phyloP scores from a whole-genome alignment of 2,329 filamentous ascomycete species.

The Exophiala xenobiotica region DNA sequence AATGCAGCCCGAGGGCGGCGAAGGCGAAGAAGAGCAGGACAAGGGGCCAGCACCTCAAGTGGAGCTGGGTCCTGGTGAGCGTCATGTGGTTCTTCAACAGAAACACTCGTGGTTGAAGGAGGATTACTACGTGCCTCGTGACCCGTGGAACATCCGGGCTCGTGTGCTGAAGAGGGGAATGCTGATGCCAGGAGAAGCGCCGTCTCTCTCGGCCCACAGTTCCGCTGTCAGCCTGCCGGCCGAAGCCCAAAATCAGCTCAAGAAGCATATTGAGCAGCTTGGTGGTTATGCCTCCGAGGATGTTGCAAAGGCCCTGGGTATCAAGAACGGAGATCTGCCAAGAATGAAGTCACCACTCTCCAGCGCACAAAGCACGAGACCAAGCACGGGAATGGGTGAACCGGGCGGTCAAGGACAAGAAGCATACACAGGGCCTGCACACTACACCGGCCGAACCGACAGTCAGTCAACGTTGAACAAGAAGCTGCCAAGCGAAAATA shows the following conservation, averaged over 20 bases:
- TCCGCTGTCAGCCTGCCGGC: slow-evolving; percentile 36
- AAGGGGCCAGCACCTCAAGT: slow-evolving; percentile 34
- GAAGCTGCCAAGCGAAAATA: slow-evolving; percentile 28
- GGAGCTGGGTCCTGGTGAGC: slow-evolving; percentile 35
- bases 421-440: slow-evolving; percentile 7
- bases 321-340: slow-evolving; percentile 10
- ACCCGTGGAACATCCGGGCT: slow-evolving; percentile 91
- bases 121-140: slow-evolving; percentile 82
- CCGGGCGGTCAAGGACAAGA: slow-evolving; percentile 13
- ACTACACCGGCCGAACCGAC: slow-evolving; percentile 20
- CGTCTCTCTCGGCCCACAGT: slow-evolving; percentile 52
- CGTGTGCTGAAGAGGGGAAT: slow-evolving; percentile 82
- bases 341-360: slow-evolving; percentile 16
- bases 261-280: slow-evolving; percentile 31
- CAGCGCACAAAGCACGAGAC: slow-evolving; percentile 20
- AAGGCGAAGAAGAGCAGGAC: slow-evolving; percentile 29
- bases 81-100: slow-evolving; percentile 40
- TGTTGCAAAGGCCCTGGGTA: slow-evolving; percentile 26
- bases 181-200: slow-evolving; percentile 53
- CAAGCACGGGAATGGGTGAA: slow-evolving; percentile 23
- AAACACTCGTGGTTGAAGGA: slow-evolving; percentile 47
- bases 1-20: slow-evolving; percentile 6
- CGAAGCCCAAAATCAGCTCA: slow-evolving; percentile 33
- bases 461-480: slow-evolving; percentile 25
- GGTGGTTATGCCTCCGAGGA: slow-evolving; percentile 30